Percentiles rank a stretch among this genome's conserved stretches.
These are phyloP conservation scores for Pichia sp. DNA, from an alignment of 1,139 yeast species.

Conservation along the genomic window DNA sequence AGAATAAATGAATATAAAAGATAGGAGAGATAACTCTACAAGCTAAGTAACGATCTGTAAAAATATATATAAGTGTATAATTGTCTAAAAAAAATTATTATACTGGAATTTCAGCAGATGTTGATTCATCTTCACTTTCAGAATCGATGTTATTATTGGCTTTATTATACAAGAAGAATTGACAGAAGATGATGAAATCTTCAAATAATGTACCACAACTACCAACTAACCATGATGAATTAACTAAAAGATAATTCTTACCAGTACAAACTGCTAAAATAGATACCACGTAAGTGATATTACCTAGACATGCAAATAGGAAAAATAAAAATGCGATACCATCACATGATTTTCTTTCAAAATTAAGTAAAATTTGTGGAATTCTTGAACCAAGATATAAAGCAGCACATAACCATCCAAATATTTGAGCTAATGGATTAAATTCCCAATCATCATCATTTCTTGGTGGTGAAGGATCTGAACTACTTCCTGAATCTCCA, in stretches of 20 bases:
- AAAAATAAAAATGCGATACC: slow-evolving; percentile 91
- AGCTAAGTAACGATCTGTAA: no score
- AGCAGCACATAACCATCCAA: slow-evolving; percentile 88
- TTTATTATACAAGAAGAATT: slow-evolving; percentile 70
- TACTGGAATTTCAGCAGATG: no score
- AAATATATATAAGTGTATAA: no score
- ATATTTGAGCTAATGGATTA: slow-evolving; percentile 75
- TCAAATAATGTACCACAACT: slow-evolving; percentile 79
- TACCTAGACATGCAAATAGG: slow-evolving; percentile 88
- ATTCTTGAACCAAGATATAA: slow-evolving; percentile 82
- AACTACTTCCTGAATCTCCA: slow-evolving; percentile 16
- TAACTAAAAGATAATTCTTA: slow-evolving; percentile 63
- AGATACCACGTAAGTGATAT: slow-evolving; percentile 80
- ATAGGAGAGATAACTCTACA: no score
- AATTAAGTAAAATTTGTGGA: slow-evolving; percentile 84
- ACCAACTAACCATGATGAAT: slow-evolving; percentile 90
- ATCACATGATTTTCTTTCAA: slow-evolving; percentile 79
- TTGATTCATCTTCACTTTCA: slow-evolving; percentile 12
- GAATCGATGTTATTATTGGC: slow-evolving; percentile 19
- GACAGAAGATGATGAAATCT: slow-evolving; percentile 80
- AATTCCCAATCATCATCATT: slow-evolving; percentile 42
- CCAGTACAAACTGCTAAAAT: slow-evolving; percentile 73
- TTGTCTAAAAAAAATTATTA: no score
- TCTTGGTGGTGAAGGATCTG: slow-evolving; percentile 28
- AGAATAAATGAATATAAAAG: no score